Conservation (phyloP, 805 yeast species). For the Candida coquimbonensis region DNA sequence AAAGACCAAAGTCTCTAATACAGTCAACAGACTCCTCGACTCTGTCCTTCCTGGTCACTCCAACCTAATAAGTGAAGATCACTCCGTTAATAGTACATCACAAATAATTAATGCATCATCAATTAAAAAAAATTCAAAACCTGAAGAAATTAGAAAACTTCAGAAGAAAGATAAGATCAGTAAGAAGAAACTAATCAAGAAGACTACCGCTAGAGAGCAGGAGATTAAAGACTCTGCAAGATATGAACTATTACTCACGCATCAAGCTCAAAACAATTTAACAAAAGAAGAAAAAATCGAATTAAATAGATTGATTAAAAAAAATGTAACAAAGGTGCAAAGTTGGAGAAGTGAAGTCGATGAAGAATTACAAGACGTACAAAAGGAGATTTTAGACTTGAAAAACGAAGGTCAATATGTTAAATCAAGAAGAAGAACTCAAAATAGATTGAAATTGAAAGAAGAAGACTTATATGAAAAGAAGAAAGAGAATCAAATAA, state of each 20-base stretch:
- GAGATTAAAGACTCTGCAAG: constrained; percentile 27
- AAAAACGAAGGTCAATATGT: constrained; percentile 27
- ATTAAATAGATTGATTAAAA: constrained; percentile 28
- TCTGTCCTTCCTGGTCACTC: constrained; percentile 31
- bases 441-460: constrained; percentile 16
- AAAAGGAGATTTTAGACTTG: constrained; percentile 36
- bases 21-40: constrained; percentile 36
- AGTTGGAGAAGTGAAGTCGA: constrained; percentile 36
- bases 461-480: constrained; percentile 26
- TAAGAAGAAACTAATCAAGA: constrained; percentile 22
- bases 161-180: constrained; percentile 28
- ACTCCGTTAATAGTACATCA: constrained; percentile 24
- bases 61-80: constrained; percentile 11
- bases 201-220: constrained; percentile 15
- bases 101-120: constrained; percentile 32
- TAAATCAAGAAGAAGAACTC: constrained; percentile 21
- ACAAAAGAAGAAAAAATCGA: constrained; percentile 28
- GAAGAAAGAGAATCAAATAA: constrained; percentile 20
- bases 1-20: constrained; percentile 19
- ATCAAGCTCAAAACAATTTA: constrained; percentile 24
- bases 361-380: constrained; percentile 37
- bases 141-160: constrained; percentile 27
- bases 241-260: constrained; percentile 27
- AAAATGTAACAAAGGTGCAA: constrained; percentile 31
- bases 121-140: constrained; percentile 25